Evolutionary conservation across 257 asterid species (phyloP).

Genomic region (Mentha longifolia): DNA sequence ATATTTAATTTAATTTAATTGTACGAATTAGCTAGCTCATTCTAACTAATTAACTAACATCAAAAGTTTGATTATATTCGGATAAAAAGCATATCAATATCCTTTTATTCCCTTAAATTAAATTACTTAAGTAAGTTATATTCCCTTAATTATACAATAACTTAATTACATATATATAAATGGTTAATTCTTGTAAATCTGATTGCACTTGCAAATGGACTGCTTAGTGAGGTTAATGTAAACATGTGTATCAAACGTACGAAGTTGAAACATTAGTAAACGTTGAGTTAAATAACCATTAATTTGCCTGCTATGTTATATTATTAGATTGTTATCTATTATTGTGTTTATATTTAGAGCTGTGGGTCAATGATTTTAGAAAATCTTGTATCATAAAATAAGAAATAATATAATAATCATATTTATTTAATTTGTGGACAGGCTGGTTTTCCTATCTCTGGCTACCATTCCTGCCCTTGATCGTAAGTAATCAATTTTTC

Average conservation of each 20-base stretch:
- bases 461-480: constrained; percentile 84
- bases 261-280: not conserved
- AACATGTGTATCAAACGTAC: not conserved
- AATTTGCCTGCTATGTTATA: not conserved
- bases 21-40: no score
- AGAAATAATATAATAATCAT: no score
- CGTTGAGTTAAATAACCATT: not conserved
- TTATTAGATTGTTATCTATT: not conserved
- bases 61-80: no score
- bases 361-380: constrained; percentile 14
- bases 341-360: not conserved
- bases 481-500: constrained; percentile 52
- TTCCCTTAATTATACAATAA: no score
- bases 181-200: no score
- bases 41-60: not conserved
- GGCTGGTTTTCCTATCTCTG: constrained; percentile 90
- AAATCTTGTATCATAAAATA: not conserved
- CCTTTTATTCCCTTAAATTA: no score
- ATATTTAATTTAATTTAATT: no score
- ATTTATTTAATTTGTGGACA: constrained; percentile 37
- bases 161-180: no score
- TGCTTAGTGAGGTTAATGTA: not conserved
- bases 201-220: no score
- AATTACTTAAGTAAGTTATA: no score
- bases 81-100: no score